Evolutionary conservation across 495 filamentous ascomycete genomes (phyloP), one percentile per base, ranked within the genome.

Genomic region (Cercophora newfieldiana): DNA sequence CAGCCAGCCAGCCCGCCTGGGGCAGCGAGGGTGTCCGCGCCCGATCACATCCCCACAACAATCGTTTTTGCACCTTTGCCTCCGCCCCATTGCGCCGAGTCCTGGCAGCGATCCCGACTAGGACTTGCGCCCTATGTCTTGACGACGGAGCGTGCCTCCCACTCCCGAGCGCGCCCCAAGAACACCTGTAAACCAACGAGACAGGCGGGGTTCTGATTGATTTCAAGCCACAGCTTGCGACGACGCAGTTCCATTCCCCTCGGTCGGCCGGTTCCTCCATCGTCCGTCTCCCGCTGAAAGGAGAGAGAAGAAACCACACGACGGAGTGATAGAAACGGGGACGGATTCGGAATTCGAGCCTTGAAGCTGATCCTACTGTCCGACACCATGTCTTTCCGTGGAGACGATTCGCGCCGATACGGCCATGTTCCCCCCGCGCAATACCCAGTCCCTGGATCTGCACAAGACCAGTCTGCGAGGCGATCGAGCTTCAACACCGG

Each of bases 401-500:
- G 77, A 59, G 83, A 86, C 68, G 82, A 85, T 61, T 80, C 82
- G 69, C 81, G 82, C 73, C 82, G 84, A 16, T 86, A 87, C 64
- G 84, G 84, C 74, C 80, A 85, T 75, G 73, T 86, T 1, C 84
- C 84, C 63, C 83, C 83, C 25, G 84, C 84, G 12, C 84, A 85
- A 73, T 87, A 87, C 65, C 80, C 82, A 18, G 78, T 81, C 59
- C 75, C 79, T 33, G 72, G 72, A 65, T 67, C 75, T 59, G 44
- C 53, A 2, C 73, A 72, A 50, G 76, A 82, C 57, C 73, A 75
- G 54, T 59, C 66, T 5, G 37, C 85, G 31, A 83, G 89, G 64
- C 87, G 88, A 60, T 83, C 87, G 59, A 94, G 92, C 75, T 94
- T 90, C 78, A 89, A 93, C 72, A 87, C 82, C 69, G 92, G 90